Evolutionary conservation across 345 rosid genomes (phyloP).

Genomic region (Nasturtium officinale): DNA sequence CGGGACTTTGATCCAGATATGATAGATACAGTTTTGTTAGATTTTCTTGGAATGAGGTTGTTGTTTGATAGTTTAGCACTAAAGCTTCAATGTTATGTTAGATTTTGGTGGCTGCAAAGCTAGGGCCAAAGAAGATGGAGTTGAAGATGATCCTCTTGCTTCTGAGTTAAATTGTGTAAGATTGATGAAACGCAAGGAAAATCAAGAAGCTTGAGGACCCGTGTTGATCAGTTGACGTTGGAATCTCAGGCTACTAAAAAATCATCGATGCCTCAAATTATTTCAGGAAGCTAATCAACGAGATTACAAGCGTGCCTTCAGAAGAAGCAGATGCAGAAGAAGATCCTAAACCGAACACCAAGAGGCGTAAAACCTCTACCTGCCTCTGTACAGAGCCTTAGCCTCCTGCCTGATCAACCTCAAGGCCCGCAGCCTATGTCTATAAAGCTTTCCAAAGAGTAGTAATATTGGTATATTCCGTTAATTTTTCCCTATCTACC

Average conservation of each 20-base stretch:
- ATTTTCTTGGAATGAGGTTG: neutral
- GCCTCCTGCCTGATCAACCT: conserved; percentile 15
- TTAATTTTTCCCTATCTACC: conserved; percentile 11
- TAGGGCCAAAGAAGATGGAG: conserved; percentile 39
- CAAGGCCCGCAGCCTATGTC: neutral
- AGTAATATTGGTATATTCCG: conserved; percentile 22
- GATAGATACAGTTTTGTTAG: neutral
- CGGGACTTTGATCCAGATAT: conserved; percentile 46
- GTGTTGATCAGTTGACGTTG: conserved; percentile 56
- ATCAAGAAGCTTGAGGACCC: conserved; percentile 50
- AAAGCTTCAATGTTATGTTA: neutral
- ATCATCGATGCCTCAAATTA: conserved; percentile 31
- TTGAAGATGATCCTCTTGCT: conserved; percentile 48
- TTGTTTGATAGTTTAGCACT: conserved; percentile 8
- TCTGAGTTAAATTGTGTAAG: conserved; percentile 53
- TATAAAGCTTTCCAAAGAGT: conserved; percentile 12
- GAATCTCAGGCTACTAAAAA: conserved; percentile 47
- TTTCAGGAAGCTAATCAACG: conserved; percentile 36
- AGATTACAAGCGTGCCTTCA: conserved; percentile 17
- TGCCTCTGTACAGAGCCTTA: conserved; percentile 32
- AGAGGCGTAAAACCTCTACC: conserved; percentile 29
- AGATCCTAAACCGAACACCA: conserved; percentile 29
- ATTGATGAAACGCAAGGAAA: conserved; percentile 52
- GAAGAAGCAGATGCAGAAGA: conserved; percentile 36
- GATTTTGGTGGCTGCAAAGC: conserved; percentile 43